Evolutionary conservation across 345 rosid species (phyloP).

Genomic region (Gossypium australe): DNA sequence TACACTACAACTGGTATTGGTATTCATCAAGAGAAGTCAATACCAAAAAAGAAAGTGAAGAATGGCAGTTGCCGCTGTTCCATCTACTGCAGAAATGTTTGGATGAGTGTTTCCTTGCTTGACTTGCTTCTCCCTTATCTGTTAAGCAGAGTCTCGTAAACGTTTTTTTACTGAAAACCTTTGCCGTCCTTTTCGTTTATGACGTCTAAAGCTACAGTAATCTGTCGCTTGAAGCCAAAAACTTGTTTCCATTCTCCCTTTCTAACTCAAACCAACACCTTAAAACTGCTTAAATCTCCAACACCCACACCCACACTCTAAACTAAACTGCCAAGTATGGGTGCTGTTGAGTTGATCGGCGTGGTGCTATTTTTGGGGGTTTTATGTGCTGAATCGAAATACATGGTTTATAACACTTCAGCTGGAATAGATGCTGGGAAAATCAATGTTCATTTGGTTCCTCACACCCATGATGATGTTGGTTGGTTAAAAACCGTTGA

Average conservation of each 20-base stretch:
- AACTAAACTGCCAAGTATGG: conserved; percentile 10
- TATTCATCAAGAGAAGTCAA: background rate
- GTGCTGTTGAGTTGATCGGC: conserved; percentile 13
- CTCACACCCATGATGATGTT: conserved; percentile 94
- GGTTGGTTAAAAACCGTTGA: conserved; percentile 98
- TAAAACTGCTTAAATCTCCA: background rate
- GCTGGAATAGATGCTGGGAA: conserved; percentile 64
- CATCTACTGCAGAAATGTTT: background rate
- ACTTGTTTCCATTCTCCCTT: background rate
- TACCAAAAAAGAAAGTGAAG: background rate
- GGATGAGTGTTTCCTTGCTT: background rate
- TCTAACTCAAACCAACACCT: background rate
- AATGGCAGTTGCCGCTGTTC: background rate
- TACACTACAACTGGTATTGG: too few species aligned
- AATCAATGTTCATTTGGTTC: conserved; percentile 90
- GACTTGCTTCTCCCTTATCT: background rate
- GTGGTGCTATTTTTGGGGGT: conserved; percentile 28
- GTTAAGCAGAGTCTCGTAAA: background rate
- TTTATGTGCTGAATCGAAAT: conserved; percentile 52
- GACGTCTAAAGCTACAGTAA: background rate
- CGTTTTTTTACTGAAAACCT: background rate
- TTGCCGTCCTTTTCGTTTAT: background rate
- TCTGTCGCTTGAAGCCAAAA: background rate
- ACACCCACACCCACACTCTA: background rate
- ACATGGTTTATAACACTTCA: conserved; percentile 81